phyloP scores from a whole-genome alignment of 1,139 yeast species.

The Suhomyces guaymorum region DNA sequence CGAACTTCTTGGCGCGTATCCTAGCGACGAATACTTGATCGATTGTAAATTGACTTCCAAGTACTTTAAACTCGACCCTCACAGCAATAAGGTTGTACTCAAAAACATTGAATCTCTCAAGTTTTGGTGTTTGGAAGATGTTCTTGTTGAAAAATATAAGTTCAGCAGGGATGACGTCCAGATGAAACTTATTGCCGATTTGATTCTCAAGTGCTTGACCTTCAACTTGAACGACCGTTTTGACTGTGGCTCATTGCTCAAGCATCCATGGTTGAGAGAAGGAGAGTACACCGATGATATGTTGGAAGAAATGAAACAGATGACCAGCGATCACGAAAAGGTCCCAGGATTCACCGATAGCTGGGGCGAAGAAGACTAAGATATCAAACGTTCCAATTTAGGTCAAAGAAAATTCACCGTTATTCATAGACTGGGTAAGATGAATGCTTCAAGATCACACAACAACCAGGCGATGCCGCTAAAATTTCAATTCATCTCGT shows the following conservation, averaged over 20 bases:
- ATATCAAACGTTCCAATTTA: background rate
- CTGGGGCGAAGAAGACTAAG: slow-evolving; percentile 19
- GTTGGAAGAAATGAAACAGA: slow-evolving; percentile 34
- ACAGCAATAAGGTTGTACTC: slow-evolving; percentile 48
- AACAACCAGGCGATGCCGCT: no score
- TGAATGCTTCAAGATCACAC: no score
- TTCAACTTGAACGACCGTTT: slow-evolving; percentile 65
- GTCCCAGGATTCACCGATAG: slow-evolving; percentile 32
- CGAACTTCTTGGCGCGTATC: slow-evolving; percentile 63
- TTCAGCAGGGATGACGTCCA: slow-evolving; percentile 31
- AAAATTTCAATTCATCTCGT: slow-evolving; percentile 4
- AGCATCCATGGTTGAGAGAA: slow-evolving; percentile 69
- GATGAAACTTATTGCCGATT: slow-evolving; percentile 32
- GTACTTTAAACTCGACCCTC: slow-evolving; percentile 46
- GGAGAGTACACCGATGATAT: slow-evolving; percentile 44
- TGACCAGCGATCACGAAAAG: slow-evolving; percentile 18
- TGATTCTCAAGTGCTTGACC: slow-evolving; percentile 63
- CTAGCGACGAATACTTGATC: slow-evolving; percentile 47
- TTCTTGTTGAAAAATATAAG: slow-evolving; percentile 71
- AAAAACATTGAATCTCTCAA: slow-evolving; percentile 63
- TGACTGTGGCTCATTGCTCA: slow-evolving; percentile 33
- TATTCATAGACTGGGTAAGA: no score
- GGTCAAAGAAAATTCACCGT: no score
- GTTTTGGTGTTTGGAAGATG: slow-evolving; percentile 68
- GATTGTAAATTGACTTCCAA: slow-evolving; percentile 54